phyloP scores from a whole-genome alignment of 345 rosid genomes.

The Eucalyptus cladocalyx region DNA sequence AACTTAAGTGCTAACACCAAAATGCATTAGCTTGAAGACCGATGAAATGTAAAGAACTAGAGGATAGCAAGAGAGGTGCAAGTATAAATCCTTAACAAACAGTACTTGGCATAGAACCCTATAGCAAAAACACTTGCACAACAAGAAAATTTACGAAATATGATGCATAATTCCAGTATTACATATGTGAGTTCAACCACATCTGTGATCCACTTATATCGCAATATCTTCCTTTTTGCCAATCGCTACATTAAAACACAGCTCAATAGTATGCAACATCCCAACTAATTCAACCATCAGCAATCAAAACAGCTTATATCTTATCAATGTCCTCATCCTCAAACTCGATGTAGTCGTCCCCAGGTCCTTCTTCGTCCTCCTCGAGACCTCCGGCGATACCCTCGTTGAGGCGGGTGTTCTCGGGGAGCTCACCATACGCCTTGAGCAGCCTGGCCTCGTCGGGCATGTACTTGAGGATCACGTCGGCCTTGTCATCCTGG shows the following conservation, averaged over 20 bases:
- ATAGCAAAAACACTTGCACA: not conserved
- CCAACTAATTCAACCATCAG: not conserved
- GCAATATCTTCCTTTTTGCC: not conserved
- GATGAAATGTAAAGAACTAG: not conserved
- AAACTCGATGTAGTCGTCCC: slow-evolving; percentile 33
- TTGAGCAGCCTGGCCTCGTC: slow-evolving; percentile 40
- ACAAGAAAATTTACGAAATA: not conserved
- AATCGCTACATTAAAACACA: not conserved
- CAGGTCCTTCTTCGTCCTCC: slow-evolving; percentile 25
- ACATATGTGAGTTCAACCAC: not conserved
- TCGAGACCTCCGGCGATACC: slow-evolving; percentile 28
- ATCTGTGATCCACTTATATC: not conserved
- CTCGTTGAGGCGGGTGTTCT: slow-evolving; percentile 21
- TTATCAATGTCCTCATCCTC: slow-evolving; percentile 41
- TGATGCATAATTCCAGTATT: not conserved
- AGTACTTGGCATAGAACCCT: not conserved
- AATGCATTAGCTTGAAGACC: not conserved
- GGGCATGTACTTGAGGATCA: slow-evolving; percentile 35
- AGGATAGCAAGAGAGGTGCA: not conserved
- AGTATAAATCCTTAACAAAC: not conserved
- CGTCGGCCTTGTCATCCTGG: slow-evolving; percentile 48
- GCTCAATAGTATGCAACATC: not conserved
- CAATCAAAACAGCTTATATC: not conserved
- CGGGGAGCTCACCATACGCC: slow-evolving; percentile 31
- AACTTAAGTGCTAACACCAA: not conserved